These are phyloP conservation scores for Xylaria sp. DNA, from an alignment of 2,329 filamentous ascomycete species.

Conservation along the genomic window DNA sequence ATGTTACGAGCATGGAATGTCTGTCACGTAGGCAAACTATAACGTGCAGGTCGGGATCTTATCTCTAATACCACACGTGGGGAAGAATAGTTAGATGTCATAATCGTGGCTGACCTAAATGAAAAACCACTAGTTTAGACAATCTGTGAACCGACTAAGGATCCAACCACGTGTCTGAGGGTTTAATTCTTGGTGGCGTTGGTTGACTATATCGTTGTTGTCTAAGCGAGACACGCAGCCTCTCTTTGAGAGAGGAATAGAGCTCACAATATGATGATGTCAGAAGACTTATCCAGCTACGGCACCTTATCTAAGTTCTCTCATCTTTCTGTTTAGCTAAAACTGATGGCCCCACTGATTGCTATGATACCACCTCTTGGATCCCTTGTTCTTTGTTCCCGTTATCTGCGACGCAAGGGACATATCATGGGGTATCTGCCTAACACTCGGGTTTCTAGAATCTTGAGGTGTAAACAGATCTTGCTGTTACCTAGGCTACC, in stretches of 20 bases:
- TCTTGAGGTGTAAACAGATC: neutral
- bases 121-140: no score
- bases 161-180: no score
- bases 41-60: neutral
- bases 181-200: no score
- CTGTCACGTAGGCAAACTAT: neutral
- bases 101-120: no score
- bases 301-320: neutral
- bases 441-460: neutral
- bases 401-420: neutral
- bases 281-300: neutral
- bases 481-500: neutral
- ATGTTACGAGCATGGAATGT: neutral
- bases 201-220: no score
- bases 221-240: no score
- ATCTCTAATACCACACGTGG: no score
- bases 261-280: neutral
- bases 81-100: no score
- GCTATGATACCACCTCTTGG: neutral
- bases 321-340: neutral
- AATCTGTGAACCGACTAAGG: no score
- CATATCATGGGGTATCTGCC: neutral
- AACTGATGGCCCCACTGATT: neutral
- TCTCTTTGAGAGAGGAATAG: neutral
- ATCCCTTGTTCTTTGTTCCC: neutral